These are phyloP conservation scores for Flaveria floridana DNA, from an alignment of 140 eudicot species.

Conservation along the genomic window DNA sequence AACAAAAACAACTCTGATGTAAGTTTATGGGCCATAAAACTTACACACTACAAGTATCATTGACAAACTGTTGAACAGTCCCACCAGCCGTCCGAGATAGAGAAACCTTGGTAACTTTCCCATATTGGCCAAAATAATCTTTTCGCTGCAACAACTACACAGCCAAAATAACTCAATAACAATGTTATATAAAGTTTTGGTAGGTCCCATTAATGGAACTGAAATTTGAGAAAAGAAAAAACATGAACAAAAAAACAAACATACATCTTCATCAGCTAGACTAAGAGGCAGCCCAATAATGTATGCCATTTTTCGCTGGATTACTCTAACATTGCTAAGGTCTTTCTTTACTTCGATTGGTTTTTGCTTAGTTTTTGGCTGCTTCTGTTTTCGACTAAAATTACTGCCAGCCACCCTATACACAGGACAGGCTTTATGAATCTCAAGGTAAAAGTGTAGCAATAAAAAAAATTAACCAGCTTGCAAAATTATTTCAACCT, in stretches of 20 bases:
- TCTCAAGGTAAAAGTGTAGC: conserved; percentile 20
- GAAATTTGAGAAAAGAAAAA: background rate
- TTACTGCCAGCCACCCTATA: conserved; percentile 49
- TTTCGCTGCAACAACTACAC: conserved; percentile 68
- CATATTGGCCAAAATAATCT: conserved; percentile 84
- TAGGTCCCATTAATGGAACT: background rate
- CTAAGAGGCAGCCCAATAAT: conserved; percentile 84
- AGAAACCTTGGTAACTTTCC: conserved; percentile 77
- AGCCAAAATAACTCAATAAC: conserved; percentile 20
- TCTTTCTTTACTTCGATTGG: conserved; percentile 73
- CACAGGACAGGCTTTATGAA: conserved; percentile 15
- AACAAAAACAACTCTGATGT: conserved; percentile 19
- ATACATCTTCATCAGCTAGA: conserved; percentile 86
- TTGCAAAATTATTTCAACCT: conserved; percentile 43
- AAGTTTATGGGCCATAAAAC: conserved; percentile 4
- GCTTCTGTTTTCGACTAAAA: conserved; percentile 60
- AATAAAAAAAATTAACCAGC: conserved; percentile 10
- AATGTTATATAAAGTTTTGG: background rate
- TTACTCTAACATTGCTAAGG: conserved; percentile 79
- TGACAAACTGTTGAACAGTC: conserved; percentile 71
- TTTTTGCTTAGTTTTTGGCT: conserved; percentile 69
- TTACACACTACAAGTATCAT: conserved; percentile 89
- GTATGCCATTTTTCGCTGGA: conserved; percentile 86
- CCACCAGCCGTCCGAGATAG: conserved; percentile 90
- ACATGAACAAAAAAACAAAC: background rate